A percentile compares a stretch with the other conserved stretches of the same genome.
phyloP scores from a whole-genome alignment of 2,329 filamentous ascomycete species.

The Didymella lethalis region DNA sequence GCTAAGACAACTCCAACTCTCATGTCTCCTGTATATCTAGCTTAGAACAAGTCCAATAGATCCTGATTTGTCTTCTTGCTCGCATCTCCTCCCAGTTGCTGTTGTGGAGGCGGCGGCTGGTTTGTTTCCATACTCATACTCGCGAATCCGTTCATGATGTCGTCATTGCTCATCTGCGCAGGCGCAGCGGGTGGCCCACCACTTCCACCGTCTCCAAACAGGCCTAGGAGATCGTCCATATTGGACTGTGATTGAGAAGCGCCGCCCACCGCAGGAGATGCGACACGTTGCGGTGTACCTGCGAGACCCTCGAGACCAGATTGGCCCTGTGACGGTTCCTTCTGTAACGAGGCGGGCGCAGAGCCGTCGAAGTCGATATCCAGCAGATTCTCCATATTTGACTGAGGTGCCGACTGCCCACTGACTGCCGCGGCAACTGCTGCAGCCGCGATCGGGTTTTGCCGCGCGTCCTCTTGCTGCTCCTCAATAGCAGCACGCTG shows the following conservation, averaged over 20 bases:
- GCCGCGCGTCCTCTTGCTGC: constrained; percentile 87
- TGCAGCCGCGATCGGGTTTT: constrained; percentile 91
- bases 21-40: not conserved
- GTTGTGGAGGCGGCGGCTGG: constrained; percentile 70
- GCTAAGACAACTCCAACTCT: constrained; percentile 6
- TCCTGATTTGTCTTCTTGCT: constrained; percentile 66
- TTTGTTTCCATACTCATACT: constrained; percentile 75
- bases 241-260: constrained; percentile 60
- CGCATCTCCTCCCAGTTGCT: constrained; percentile 62
- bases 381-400: constrained; percentile 90
- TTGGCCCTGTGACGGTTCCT: constrained; percentile 61
- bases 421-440: constrained; percentile 70
- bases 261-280: constrained; percentile 65
- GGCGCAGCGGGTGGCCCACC: constrained; percentile 39
- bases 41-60: constrained; percentile 63
- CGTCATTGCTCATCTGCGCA: constrained; percentile 56
- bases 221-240: constrained; percentile 82
- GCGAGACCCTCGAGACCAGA: constrained; percentile 63
- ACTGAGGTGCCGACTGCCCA: constrained; percentile 66
- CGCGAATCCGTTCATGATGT: constrained; percentile 82
- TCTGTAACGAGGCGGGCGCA: constrained; percentile 84
- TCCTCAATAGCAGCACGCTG: constrained; percentile 97
- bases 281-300: constrained; percentile 73
- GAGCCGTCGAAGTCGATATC: constrained; percentile 97
- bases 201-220: constrained; percentile 61